phyloP scores from a whole-genome alignment of 1,284 basidiomycete genomes.

The Papiliotrema nemorosa region DNA sequence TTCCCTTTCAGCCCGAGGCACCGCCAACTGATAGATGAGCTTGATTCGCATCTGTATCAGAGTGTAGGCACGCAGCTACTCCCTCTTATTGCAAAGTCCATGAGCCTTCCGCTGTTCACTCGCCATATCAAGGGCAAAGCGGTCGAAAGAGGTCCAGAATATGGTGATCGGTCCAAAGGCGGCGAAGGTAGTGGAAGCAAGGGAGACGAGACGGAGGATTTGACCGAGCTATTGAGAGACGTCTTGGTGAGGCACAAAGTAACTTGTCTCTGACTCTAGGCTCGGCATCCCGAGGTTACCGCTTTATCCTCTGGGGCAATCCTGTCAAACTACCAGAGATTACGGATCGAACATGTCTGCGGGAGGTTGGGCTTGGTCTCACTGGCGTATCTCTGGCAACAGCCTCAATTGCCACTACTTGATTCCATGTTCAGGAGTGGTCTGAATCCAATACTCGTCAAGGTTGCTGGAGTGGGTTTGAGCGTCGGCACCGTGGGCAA shows the following conservation, averaged over 20 bases:
- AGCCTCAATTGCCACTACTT: slow-evolving; percentile 77
- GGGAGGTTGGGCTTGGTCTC: slow-evolving; percentile 74
- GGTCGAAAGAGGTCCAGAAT: slow-evolving; percentile 76
- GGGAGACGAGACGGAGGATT: slow-evolving; percentile 96
- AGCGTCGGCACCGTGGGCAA: slow-evolving; percentile 74
- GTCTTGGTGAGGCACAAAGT: slow-evolving; percentile 66
- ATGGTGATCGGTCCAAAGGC: slow-evolving; percentile 58
- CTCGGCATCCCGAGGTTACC: slow-evolving; percentile 72
- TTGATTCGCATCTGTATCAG: slow-evolving; percentile 98
- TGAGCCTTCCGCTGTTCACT: slow-evolving; percentile 82
- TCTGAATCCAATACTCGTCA: slow-evolving; percentile 83
- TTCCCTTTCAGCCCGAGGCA: background rate
- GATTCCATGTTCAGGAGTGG: slow-evolving; percentile 79
- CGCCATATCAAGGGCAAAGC: slow-evolving; percentile 75
- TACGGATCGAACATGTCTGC: slow-evolving; percentile 97
- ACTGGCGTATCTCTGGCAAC: slow-evolving; percentile 90
- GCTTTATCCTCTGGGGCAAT: slow-evolving; percentile 95
- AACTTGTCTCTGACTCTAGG: slow-evolving; percentile 51
- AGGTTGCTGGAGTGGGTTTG: slow-evolving; percentile 93
- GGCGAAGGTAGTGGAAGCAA: slow-evolving; percentile 54
- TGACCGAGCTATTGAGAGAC: slow-evolving; percentile 67
- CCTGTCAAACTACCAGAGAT: slow-evolving; percentile 93
- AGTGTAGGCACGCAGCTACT: slow-evolving; percentile 96
- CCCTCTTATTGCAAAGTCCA: slow-evolving; percentile 75
- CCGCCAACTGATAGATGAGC: slow-evolving; percentile 67